A percentile compares a stretch with the other conserved stretches of the same genome.
Evolutionary conservation across 257 asterid species (phyloP).

Genomic region (Nemophila menziesii): DNA sequence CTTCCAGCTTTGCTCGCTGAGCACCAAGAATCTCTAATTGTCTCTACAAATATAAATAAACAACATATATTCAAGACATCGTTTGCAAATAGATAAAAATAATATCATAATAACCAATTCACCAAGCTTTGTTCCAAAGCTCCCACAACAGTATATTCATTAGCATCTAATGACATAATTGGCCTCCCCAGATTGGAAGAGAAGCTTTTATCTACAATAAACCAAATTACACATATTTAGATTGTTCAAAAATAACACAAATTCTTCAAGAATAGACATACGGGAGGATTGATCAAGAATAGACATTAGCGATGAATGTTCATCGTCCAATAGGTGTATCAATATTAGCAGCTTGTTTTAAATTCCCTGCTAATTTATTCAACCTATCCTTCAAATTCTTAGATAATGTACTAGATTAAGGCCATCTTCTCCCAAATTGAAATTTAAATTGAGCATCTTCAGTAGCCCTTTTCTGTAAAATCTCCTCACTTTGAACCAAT

Average conservation of each 20-base stretch:
- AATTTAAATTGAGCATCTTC: conserved; percentile 89
- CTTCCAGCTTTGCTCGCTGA: no score
- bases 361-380: conserved; percentile 78
- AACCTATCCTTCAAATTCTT: conserved; percentile 79
- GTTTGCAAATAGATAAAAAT: no score
- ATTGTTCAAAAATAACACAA: no score
- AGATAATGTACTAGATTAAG: conserved; percentile 87
- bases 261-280: no score
- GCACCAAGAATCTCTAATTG: no score
- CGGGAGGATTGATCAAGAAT: conserved; percentile 85
- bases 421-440: conserved; percentile 94
- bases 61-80: no score
- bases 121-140: conserved; percentile 89
- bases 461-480: conserved; percentile 74
- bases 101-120: no score
- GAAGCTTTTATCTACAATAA: conserved; percentile 82
- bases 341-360: conserved; percentile 94
- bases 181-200: conserved; percentile 86
- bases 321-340: conserved; percentile 96
- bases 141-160: conserved; percentile 94
- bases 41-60: no score
- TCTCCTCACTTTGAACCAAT: conserved; percentile 83
- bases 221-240: conserved; percentile 13
- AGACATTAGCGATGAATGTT: conserved; percentile 70
- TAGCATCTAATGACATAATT: conserved; percentile 85